A percentile compares a stretch with the other conserved stretches of the same genome.
Evolutionary conservation across 2,329 filamentous ascomycete species (phyloP).

Genomic region (Trichoderma sp.): DNA sequence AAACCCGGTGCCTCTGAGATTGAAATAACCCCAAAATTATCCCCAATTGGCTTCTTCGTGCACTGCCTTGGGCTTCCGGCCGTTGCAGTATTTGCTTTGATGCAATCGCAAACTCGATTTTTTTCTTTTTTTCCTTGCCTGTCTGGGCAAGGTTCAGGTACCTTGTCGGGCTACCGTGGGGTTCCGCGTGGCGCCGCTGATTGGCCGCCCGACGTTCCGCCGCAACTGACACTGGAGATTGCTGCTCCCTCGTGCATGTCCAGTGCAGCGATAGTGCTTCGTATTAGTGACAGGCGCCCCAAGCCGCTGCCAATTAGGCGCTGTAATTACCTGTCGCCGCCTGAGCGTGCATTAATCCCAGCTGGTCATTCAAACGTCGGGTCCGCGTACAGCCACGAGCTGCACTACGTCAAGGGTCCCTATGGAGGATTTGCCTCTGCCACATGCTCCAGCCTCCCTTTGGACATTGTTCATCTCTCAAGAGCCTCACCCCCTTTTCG

Average conservation of each 20-base stretch:
- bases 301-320: neutral
- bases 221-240: neutral
- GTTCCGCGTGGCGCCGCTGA: slow-evolving; percentile 26
- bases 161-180: slow-evolving; percentile 28
- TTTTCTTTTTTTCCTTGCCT: slow-evolving; percentile 2
- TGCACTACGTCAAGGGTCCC: slow-evolving; percentile 18
- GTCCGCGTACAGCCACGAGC: slow-evolving; percentile 8
- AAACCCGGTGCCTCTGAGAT: neutral
- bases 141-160: slow-evolving; percentile 17
- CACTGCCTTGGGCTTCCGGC: neutral
- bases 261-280: neutral
- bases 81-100: neutral
- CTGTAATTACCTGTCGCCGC: neutral
- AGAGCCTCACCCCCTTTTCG: neutral
- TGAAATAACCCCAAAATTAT: neutral
- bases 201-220: slow-evolving; percentile 28
- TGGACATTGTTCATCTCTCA: slow-evolving; percentile 11
- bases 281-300: neutral
- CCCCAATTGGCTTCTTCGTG: neutral
- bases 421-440: slow-evolving; percentile 1
- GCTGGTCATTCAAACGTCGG: neutral
- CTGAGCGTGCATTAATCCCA: neutral
- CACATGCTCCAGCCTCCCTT: slow-evolving; percentile 18
- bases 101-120: neutral
- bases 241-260: neutral